Conservation (phyloP, 495 filamentous ascomycete species). For the Xylaria nigripes region DNA sequence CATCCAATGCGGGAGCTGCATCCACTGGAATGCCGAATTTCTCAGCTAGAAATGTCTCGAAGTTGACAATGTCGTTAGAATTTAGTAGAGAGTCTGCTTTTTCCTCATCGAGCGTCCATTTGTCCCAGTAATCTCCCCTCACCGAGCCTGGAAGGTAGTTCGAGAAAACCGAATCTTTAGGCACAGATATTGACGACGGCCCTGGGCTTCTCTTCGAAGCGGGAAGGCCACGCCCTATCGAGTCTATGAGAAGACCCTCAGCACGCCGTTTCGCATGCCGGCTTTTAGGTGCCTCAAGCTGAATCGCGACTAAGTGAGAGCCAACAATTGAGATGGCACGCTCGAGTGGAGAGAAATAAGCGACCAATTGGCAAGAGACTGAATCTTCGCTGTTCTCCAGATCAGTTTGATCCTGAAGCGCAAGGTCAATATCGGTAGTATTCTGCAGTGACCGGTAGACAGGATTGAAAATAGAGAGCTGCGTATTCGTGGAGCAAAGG, state of each 20-base stretch:
- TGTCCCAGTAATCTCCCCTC: constrained; percentile 27
- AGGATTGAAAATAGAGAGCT: constrained; percentile 54
- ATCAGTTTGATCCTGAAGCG: constrained; percentile 8
- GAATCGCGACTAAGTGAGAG: constrained; percentile 50
- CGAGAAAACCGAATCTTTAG: constrained; percentile 27
- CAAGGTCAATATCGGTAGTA: constrained; percentile 35
- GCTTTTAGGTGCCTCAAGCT: constrained; percentile 53
- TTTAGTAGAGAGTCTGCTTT: constrained; percentile 40
- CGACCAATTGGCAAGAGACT: constrained; percentile 40
- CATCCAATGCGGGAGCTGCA: constrained; percentile 14
- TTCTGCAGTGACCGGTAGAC: constrained; percentile 57
- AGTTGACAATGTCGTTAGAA: constrained; percentile 37
- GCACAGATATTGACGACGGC: constrained; percentile 7
- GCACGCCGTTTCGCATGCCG: constrained; percentile 53
- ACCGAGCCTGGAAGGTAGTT: constrained; percentile 32
- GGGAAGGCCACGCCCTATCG: constrained; percentile 52
- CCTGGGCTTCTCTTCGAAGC: constrained; percentile 14
- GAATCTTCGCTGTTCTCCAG: constrained; percentile 14
- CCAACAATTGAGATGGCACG: constrained; percentile 52
- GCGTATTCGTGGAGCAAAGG: constrained; percentile 33
- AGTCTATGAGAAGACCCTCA: constrained; percentile 61
- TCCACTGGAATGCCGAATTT: constrained; percentile 31
- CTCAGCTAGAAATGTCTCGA: constrained; percentile 47
- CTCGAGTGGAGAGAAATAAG: constrained; percentile 56
- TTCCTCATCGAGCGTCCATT: constrained; percentile 28